Evolutionary conservation across 2,329 filamentous ascomycete species (phyloP).

Genomic region (Nothopassalora personata): DNA sequence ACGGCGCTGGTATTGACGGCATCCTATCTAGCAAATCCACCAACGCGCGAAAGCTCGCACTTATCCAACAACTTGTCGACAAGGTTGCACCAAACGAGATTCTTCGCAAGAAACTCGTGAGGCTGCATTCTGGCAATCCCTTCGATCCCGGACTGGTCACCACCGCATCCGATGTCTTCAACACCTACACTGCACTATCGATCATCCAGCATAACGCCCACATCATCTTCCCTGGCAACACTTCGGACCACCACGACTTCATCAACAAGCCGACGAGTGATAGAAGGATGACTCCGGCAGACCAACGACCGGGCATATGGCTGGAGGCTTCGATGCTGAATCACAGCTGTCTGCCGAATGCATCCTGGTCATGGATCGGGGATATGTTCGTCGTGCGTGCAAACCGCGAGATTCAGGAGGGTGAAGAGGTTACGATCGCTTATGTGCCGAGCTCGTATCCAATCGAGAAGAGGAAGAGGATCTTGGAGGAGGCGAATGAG

Average conservation of each 20-base stretch:
- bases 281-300: background rate
- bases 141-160: background rate
- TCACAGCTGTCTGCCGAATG: conserved; percentile 49
- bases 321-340: conserved; percentile 47
- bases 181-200: conserved; percentile 7
- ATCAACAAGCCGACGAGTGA: background rate
- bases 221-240: conserved; percentile 8
- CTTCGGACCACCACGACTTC: conserved; percentile 10
- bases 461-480: conserved; percentile 2
- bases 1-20: background rate
- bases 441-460: conserved; percentile 9
- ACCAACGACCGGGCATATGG: conserved; percentile 43
- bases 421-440: conserved; percentile 40
- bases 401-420: conserved; percentile 36
- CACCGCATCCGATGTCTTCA: background rate
- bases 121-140: background rate
- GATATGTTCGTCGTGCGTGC: conserved; percentile 51
- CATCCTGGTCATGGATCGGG: conserved; percentile 48
- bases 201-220: conserved; percentile 12
- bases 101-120: conserved; percentile 1
- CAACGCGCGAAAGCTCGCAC: conserved; percentile 1
- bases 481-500: conserved; percentile 1
- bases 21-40: background rate
- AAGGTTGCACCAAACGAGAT: background rate
- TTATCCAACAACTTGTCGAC: conserved; percentile 5